Conservation (phyloP, 306 rosid species). For the Cicer cuneatum region DNA sequence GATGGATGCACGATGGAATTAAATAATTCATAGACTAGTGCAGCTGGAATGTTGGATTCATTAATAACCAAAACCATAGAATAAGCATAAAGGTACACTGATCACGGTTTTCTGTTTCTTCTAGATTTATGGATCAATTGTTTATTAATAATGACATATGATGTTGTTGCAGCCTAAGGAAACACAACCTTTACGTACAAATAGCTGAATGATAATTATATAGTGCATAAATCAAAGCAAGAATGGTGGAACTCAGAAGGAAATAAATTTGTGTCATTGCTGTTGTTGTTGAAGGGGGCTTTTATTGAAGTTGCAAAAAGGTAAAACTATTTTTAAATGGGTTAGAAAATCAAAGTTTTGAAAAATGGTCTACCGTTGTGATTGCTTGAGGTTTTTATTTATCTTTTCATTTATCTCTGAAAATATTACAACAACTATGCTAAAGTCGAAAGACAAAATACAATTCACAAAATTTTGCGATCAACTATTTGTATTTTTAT, state of each 20-base stretch:
- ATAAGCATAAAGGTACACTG: constrained; percentile 36
- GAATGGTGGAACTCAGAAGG: constrained; percentile 11
- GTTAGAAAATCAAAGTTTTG: neutral
- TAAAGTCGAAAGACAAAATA: no score
- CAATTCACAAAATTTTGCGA: no score
- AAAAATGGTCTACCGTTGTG: neutral
- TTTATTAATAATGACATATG: constrained; percentile 31
- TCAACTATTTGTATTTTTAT: no score
- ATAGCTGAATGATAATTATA: constrained; percentile 22
- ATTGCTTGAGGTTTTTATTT: neutral
- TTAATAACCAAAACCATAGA: constrained; percentile 35
- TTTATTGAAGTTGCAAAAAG: neutral
- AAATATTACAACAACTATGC: no score
- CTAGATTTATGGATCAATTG: constrained; percentile 28
- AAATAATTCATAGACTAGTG: constrained; percentile 34
- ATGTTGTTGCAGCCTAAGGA: constrained; percentile 32
- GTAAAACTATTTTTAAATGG: no score
- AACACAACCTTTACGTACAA: constrained; percentile 34
- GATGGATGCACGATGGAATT: constrained; percentile 37
- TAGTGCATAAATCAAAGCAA: neutral
- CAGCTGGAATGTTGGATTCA: constrained; percentile 36
- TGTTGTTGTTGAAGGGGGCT: neutral
- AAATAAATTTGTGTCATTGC: neutral
- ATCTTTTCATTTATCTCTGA: no score
- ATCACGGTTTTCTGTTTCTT: constrained; percentile 31